Conservation (phyloP, 208 protist species). For the Porcisia deanei region DNA sequence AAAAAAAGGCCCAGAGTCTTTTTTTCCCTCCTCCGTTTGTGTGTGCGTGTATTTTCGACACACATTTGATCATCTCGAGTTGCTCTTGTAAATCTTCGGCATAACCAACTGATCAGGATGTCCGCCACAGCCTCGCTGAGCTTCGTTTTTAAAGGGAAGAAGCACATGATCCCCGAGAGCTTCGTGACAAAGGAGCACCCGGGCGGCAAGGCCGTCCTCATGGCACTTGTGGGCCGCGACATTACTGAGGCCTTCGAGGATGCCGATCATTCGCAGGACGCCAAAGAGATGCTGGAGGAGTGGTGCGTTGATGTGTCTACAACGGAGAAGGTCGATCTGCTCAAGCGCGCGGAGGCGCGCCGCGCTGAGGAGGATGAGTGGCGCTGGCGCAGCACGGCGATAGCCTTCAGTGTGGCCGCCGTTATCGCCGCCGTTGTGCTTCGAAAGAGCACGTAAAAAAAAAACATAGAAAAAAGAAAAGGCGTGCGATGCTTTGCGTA, state of each 20-base stretch:
- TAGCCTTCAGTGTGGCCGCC: slow-evolving; percentile 33
- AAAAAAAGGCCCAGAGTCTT: neutral
- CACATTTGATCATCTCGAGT: no score
- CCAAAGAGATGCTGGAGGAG: slow-evolving; percentile 30
- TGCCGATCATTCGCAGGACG: slow-evolving; percentile 35
- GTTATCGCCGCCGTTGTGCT: slow-evolving; percentile 25
- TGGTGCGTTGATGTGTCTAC: slow-evolving; percentile 17
- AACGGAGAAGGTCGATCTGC: slow-evolving; percentile 8
- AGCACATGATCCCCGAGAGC: slow-evolving; percentile 33
- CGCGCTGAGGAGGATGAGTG: slow-evolving; percentile 31
- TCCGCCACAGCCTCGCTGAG: slow-evolving; percentile 15
- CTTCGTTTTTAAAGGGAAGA: slow-evolving; percentile 32
- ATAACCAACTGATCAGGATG: neutral
- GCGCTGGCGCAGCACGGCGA: slow-evolving; percentile 41
- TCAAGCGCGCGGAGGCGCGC: slow-evolving; percentile 18
- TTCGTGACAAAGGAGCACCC: slow-evolving; percentile 43
- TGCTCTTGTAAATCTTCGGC: neutral
- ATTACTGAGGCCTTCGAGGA: slow-evolving; percentile 45
- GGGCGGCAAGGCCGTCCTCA: slow-evolving; percentile 31
- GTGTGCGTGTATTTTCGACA: no score
- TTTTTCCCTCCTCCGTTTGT: neutral
- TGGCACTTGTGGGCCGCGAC: slow-evolving; percentile 25
- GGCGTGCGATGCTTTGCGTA: no score
- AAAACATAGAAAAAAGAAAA: neutral
- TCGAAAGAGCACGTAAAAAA: slow-evolving; percentile 23